Evolutionary conservation across 345 rosid genomes (phyloP).

Genomic region (Citrus cavaleriei): DNA sequence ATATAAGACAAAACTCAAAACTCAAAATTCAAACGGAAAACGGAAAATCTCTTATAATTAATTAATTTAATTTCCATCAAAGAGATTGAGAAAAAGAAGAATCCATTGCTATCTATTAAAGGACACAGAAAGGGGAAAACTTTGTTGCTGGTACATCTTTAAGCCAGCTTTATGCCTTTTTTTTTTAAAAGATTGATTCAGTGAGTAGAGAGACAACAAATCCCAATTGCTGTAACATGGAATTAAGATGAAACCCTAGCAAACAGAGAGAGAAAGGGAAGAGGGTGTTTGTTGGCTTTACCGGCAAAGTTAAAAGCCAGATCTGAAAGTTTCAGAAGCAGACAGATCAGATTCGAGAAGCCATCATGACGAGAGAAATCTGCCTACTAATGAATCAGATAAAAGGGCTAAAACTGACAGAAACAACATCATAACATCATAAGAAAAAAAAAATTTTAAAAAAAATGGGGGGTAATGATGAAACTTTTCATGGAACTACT

Average conservation of each 20-base stretch:
- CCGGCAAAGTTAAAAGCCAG: conserved; percentile 17
- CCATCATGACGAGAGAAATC: conserved; percentile 30
- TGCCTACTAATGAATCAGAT: conserved; percentile 17
- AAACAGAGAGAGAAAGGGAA: background rate
- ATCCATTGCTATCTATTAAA: background rate
- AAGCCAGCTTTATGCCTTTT: background rate
- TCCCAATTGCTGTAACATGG: conserved; percentile 4
- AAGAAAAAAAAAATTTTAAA: conserved; percentile 1
- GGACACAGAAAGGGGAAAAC: conserved; percentile 6
- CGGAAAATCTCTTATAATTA: background rate
- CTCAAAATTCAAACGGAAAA: background rate
- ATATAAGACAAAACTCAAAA: background rate
- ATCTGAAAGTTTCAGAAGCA: conserved; percentile 43
- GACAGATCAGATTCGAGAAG: conserved; percentile 45
- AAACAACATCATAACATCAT: conserved; percentile 34
- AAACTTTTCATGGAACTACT: conserved; percentile 28
- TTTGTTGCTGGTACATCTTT: conserved; percentile 10
- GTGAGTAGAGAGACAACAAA: background rate
- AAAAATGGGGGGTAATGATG: conserved; percentile 39
- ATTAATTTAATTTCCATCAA: background rate
- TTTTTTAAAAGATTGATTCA: background rate
- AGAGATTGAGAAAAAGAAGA: background rate
- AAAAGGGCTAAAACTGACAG: conserved; percentile 27
- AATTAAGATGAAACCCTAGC: conserved; percentile 28
- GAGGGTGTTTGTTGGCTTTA: background rate